A percentile compares a stretch with the other conserved stretches of the same genome.
These are phyloP conservation scores for Metschnikowia shivogae DNA, from an alignment of 805 yeast genomes.

Conservation along the genomic window DNA sequence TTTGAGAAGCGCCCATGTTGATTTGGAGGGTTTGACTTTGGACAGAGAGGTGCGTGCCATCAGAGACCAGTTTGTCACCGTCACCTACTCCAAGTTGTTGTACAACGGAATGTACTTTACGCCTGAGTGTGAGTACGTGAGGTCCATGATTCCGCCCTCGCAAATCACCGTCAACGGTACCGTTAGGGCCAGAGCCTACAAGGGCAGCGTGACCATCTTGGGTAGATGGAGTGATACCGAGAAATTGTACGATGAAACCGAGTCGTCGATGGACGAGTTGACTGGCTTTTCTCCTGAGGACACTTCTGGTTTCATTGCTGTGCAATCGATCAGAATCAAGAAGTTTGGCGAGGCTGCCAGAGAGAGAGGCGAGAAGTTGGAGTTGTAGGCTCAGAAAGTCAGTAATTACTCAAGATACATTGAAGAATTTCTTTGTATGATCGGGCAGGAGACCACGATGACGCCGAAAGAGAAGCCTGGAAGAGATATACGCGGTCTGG, in stretches of 20 bases:
- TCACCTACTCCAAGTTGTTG: conserved; percentile 80
- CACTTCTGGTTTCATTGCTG: conserved; percentile 95
- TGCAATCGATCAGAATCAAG: conserved; percentile 97
- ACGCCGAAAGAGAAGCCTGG: too few relatives aligned
- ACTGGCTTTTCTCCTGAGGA: conserved; percentile 97
- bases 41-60: conserved; percentile 97
- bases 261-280: conserved; percentile 98
- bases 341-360: conserved; percentile 95
- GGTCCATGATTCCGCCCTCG: conserved; percentile 91
- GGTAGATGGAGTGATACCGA: conserved; percentile 97
- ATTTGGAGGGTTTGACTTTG: conserved; percentile 92
- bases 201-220: conserved; percentile 77
- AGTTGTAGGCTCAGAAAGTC: conserved; percentile 28
- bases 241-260: conserved; percentile 95
- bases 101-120: conserved; percentile 98
- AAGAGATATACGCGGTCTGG: too few relatives aligned
- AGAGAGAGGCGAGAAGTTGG: conserved; percentile 59
- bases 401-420: too few relatives aligned
- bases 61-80: conserved; percentile 95
- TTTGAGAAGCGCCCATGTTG: conserved; percentile 91
- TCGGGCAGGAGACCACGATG: too few relatives aligned
- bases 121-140: conserved; percentile 95
- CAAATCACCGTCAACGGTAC: conserved; percentile 94
- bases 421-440: too few relatives aligned
- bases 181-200: conserved; percentile 90